Evolutionary conservation across 495 filamentous ascomycete species (phyloP).

Genomic region (Penicillium egyptiacum): DNA sequence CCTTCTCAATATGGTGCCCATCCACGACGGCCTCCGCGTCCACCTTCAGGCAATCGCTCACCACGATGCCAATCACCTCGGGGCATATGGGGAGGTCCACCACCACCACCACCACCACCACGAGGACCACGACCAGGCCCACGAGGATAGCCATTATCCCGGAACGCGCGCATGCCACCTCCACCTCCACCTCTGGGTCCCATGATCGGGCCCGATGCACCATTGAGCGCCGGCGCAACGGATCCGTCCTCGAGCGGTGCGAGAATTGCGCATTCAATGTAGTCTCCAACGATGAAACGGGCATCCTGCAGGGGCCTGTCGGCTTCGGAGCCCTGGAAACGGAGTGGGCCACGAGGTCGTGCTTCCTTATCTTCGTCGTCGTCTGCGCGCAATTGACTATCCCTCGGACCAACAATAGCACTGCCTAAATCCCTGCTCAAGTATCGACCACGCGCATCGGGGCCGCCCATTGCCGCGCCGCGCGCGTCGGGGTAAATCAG

Average conservation of each 20-base stretch:
- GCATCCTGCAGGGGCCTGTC: slow-evolving; percentile 72
- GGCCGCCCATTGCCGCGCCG: slow-evolving; percentile 42
- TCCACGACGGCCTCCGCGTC: slow-evolving; percentile 39
- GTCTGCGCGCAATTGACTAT: slow-evolving; percentile 38
- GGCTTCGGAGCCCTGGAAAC: slow-evolving; percentile 53
- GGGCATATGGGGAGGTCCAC: slow-evolving; percentile 24
- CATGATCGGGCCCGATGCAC: slow-evolving; percentile 20
- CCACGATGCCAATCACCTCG: slow-evolving; percentile 48
- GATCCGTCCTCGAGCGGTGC: slow-evolving; percentile 71
- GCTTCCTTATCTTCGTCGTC: slow-evolving; percentile 44
- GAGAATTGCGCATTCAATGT: slow-evolving; percentile 75
- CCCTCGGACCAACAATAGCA: slow-evolving; percentile 62
- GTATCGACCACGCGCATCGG: slow-evolving; percentile 59
- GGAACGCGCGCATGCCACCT: slow-evolving; percentile 48
- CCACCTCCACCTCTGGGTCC: slow-evolving; percentile 19
- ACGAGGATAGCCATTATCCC: slow-evolving; percentile 48
- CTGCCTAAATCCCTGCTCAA: slow-evolving; percentile 75
- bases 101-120: slow-evolving; percentile 35
- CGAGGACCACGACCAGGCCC: slow-evolving; percentile 26
- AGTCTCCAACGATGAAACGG: slow-evolving; percentile 86
- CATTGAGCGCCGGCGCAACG: slow-evolving; percentile 57
- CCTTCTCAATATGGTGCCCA: slow-evolving; percentile 43
- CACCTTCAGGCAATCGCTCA: slow-evolving; percentile 43
- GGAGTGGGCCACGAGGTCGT: slow-evolving; percentile 28
- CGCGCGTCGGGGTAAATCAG: slow-evolving; percentile 83